A percentile compares a stretch with the other conserved stretches of the same genome.
Evolutionary conservation across 225 moss, liverwort and hornwort species (phyloP).

Genomic region (Thuidium tamariscinum): DNA sequence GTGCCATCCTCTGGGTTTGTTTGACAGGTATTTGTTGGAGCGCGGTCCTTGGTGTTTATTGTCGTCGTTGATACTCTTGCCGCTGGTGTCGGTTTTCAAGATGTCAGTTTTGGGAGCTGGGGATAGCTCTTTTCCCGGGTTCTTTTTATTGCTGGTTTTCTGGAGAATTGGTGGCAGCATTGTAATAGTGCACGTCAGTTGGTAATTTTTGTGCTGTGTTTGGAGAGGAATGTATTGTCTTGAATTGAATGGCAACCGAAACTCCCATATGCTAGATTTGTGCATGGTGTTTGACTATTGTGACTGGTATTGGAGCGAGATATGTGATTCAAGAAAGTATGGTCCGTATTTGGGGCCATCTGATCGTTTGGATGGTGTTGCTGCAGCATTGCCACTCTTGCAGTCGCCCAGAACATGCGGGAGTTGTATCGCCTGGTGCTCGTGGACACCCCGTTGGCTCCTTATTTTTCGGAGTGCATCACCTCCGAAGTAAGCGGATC

Average conservation of each 20-base stretch:
- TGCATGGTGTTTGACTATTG: neutral
- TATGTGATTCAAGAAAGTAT: neutral
- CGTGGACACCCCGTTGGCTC: constrained; percentile 92
- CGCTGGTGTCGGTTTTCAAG: neutral
- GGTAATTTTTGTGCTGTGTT: neutral
- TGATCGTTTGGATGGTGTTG: neutral
- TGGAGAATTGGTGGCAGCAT: neutral
- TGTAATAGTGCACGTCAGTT: neutral
- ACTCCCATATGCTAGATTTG: neutral
- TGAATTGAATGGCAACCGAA: neutral
- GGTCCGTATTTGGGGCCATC: neutral
- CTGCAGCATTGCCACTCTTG: constrained; percentile 90
- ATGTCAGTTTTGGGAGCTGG: neutral
- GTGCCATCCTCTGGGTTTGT: constrained; percentile 98
- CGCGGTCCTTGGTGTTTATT: neutral
- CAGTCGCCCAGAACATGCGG: constrained; percentile 98
- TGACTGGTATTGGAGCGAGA: neutral
- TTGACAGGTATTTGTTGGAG: constrained; percentile 60
- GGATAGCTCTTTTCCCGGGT: neutral
- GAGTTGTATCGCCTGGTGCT: constrained; percentile 96
- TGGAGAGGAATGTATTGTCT: neutral
- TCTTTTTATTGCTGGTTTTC: neutral
- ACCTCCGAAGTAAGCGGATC: constrained; percentile 71
- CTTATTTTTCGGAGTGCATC: constrained; percentile 97
- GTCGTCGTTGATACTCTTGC: neutral